phyloP scores from a whole-genome alignment of 768 basidiomycete genomes.

The Pulveroboletus ravenelii region DNA sequence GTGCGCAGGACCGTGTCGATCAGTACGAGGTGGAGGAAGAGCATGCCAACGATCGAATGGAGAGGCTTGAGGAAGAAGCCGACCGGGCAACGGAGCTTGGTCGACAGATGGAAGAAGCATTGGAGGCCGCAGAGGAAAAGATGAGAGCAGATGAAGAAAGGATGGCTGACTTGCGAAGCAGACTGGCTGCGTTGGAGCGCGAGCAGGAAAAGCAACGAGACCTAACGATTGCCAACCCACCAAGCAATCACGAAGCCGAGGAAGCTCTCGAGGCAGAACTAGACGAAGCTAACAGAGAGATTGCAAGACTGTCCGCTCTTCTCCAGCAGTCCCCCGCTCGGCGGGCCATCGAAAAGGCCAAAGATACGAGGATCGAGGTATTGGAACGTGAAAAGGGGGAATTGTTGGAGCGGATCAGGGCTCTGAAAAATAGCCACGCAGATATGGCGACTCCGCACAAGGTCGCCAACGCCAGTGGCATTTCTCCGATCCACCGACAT shows the following conservation, averaged over 20 bases:
- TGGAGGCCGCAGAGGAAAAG: conserved; percentile 70
- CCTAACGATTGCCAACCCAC: conserved; percentile 14
- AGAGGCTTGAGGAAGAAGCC: conserved; percentile 48
- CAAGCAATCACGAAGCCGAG: conserved; percentile 49
- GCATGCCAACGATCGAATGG: conserved; percentile 44
- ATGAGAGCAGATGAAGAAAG: conserved; percentile 59
- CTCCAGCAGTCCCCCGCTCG: conserved; percentile 70
- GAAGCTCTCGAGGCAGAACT: conserved; percentile 69
- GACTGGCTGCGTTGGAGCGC: conserved; percentile 52
- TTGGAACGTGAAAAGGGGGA: conserved; percentile 76
- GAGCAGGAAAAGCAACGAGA: conserved; percentile 41
- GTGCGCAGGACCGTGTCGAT: conserved; percentile 43
- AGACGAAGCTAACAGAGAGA: conserved; percentile 71
- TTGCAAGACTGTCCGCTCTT: conserved; percentile 61
- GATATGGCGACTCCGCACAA: conserved; percentile 58
- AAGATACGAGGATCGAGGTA: conserved; percentile 69
- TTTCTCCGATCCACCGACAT: conserved; percentile 77
- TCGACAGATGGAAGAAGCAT: conserved; percentile 68
- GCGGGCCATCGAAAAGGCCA: conserved; percentile 73
- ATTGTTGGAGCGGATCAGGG: conserved; percentile 63
- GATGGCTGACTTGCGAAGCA: conserved; percentile 46
- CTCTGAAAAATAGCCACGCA: conserved; percentile 47
- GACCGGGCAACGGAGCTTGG: conserved; percentile 52
- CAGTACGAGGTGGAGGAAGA: conserved; percentile 43
- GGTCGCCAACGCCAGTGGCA: conserved; percentile 48